These are phyloP conservation scores for Arbutus unedo DNA, from an alignment of 148 eudicot species.

Conservation along the genomic window DNA sequence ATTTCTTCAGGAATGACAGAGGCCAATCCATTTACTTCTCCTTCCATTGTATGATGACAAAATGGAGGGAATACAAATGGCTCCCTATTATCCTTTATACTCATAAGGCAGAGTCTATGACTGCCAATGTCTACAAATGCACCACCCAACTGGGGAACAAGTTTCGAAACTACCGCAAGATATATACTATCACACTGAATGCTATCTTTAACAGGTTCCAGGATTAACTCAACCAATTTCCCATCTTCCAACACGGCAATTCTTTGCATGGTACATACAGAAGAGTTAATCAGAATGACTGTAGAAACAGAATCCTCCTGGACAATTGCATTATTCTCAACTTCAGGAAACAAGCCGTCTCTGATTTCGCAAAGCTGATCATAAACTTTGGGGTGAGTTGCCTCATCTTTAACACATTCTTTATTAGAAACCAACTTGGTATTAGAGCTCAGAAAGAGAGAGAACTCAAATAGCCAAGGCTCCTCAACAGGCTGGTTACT, in stretches of 20 bases:
- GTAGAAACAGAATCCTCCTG: conserved; percentile 46
- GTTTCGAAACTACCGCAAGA: conserved; percentile 69
- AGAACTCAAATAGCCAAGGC: conserved; percentile 68
- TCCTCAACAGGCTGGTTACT: conserved; percentile 70
- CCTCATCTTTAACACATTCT: conserved; percentile 26
- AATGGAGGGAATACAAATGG: conserved; percentile 78
- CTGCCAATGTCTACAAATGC: conserved; percentile 92
- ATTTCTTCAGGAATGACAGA: conserved; percentile 31
- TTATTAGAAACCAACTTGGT: conserved; percentile 20
- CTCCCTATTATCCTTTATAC: conserved; percentile 52
- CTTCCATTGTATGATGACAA: conserved; percentile 36
- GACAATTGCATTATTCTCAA: conserved; percentile 32
- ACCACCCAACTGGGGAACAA: conserved; percentile 95
- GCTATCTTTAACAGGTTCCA: conserved; percentile 83
- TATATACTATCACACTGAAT: conserved; percentile 93
- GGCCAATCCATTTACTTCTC: conserved; percentile 30
- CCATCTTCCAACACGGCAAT: conserved; percentile 92
- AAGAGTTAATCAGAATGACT: conserved; percentile 83
- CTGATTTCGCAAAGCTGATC: conserved; percentile 33
- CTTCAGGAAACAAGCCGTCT: conserved; percentile 45
- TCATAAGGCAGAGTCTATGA: conserved; percentile 74
- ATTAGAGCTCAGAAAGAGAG: conserved; percentile 23
- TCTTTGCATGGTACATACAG: conserved; percentile 91
- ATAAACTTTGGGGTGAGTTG: conserved; percentile 22
- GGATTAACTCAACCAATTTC: conserved; percentile 71